Evolutionary conservation across 495 filamentous ascomycete genomes (phyloP).

Genomic region (Talaromyces wortmannii): DNA sequence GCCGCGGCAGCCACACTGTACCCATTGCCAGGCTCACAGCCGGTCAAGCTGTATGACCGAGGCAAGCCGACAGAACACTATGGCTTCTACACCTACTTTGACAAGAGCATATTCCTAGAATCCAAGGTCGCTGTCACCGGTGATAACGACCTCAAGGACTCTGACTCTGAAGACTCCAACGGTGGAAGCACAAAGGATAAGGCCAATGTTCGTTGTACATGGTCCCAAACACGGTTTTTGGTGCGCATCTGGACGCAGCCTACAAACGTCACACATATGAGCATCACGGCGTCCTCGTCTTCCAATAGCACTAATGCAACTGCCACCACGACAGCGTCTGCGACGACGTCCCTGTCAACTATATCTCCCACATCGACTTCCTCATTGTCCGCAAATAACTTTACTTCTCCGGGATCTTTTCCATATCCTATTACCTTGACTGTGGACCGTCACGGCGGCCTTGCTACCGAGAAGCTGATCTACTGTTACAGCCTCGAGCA

Average conservation of each 20-base stretch:
- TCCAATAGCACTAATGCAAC: constrained; percentile 4
- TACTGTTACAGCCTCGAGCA: constrained; percentile 63
- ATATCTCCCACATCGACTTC: constrained; percentile 15
- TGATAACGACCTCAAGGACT: constrained; percentile 16
- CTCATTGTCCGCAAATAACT: constrained; percentile 43
- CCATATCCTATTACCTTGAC: constrained; percentile 82
- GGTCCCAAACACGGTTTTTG: constrained; percentile 75
- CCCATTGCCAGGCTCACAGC: constrained; percentile 64
- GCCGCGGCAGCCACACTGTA: constrained; percentile 62
- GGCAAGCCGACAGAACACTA: constrained; percentile 78
- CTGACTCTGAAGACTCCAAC: constrained; percentile 46
- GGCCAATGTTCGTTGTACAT: constrained; percentile 69
- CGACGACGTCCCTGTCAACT: constrained; percentile 3
- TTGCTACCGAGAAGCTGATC: constrained; percentile 52
- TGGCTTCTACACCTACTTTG: constrained; percentile 88
- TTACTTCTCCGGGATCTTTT: constrained; percentile 63
- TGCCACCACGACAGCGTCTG: constrained; percentile 3
- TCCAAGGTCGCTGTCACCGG: constrained; percentile 34
- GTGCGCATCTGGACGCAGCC: constrained; percentile 82
- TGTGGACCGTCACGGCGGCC: constrained; percentile 73
- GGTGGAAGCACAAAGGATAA: constrained; percentile 56
- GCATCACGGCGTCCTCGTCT: constrained; percentile 13
- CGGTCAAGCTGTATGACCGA: constrained; percentile 78
- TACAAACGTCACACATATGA: constrained; percentile 30
- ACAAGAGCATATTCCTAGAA: constrained; percentile 77